Conservation (phyloP, 495 filamentous ascomycete genomes). For the Jackrogersella minutella region DNA sequence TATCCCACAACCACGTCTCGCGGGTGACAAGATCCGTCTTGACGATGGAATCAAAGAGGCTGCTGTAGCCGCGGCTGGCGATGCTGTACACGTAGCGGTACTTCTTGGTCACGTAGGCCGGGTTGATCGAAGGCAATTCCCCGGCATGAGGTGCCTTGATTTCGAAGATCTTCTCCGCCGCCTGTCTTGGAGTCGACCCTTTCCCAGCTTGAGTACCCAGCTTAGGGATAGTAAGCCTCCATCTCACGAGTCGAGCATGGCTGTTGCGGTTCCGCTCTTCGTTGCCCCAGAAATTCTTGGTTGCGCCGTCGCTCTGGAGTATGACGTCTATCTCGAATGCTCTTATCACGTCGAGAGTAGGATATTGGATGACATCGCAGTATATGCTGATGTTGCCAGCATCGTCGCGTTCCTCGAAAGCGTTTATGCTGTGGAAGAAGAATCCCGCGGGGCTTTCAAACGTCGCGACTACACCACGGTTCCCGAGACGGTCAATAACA, state of each 20-base stretch:
- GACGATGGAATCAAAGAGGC: conserved; percentile 70
- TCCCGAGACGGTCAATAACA: conserved; percentile 65
- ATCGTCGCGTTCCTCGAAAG: conserved; percentile 66
- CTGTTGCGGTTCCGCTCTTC: conserved; percentile 46
- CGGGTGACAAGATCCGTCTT: conserved; percentile 71
- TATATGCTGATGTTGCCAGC: conserved; percentile 57
- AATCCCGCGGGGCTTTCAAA: conserved; percentile 71
- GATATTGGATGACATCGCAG: conserved; percentile 65
- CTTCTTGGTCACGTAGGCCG: conserved; percentile 56
- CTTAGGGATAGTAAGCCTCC: conserved; percentile 54
- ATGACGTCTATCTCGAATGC: conserved; percentile 69
- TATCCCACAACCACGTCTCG: conserved; percentile 60
- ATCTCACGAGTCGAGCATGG: conserved; percentile 53
- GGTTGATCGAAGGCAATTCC: conserved; percentile 77
- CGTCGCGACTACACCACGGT: conserved; percentile 64
- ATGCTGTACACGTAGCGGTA: conserved; percentile 73
- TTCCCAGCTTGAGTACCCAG: not conserved
- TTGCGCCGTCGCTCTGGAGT: conserved; percentile 46
- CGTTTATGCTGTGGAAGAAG: conserved; percentile 79
- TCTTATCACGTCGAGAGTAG: conserved; percentile 62
- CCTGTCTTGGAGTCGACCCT: not conserved
- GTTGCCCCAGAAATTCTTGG: conserved; percentile 41
- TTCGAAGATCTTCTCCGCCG: conserved; percentile 50
- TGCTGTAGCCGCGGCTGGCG: conserved; percentile 63
- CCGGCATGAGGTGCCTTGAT: conserved; percentile 51